Conservation (phyloP, 768 basidiomycete genomes). For the Termitomyces sp. region DNA sequence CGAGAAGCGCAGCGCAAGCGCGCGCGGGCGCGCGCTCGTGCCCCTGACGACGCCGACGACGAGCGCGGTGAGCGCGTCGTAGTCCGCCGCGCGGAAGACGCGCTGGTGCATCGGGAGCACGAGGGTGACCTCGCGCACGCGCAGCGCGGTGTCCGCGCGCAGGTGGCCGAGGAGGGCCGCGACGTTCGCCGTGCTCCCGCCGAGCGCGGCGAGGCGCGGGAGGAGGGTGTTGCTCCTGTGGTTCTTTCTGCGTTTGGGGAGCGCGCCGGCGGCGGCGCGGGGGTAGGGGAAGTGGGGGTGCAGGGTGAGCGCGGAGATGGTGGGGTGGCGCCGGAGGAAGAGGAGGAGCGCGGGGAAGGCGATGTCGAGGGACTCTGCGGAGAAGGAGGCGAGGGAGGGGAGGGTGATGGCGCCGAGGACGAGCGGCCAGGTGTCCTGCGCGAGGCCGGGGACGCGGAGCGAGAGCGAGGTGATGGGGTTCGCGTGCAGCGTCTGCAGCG, state of each 20-base stretch:
- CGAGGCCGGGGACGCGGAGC: conserved; percentile 11
- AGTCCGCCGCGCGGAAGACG: conserved; percentile 12
- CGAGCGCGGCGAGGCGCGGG: conserved; percentile 13
- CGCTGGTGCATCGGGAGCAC: conserved; percentile 17
- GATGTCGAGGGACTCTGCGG: conserved; percentile 12
- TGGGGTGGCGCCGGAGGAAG: conserved; percentile 21
- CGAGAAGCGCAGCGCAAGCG: conserved; percentile 12
- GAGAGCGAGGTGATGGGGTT: conserved; percentile 16
- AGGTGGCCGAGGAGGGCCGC: conserved; percentile 11
- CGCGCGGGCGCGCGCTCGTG: neutral
- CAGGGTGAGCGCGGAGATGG: conserved; percentile 14
- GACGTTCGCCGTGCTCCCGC: conserved; percentile 15
- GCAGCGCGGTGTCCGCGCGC: conserved; percentile 3
- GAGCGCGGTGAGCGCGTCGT: conserved; percentile 8
- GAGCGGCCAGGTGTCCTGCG: conserved; percentile 11
- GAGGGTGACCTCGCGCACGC: conserved; percentile 10
- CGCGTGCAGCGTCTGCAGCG: conserved; percentile 11
- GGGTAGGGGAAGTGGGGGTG: conserved; percentile 12
- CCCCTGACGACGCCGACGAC: conserved; percentile 4
- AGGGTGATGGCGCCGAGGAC: conserved; percentile 16
- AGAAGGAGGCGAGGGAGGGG: conserved; percentile 14
- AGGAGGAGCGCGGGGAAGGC: conserved; percentile 14
- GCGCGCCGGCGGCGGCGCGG: neutral
- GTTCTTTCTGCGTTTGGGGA: neutral
- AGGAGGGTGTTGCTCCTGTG: conserved; percentile 6